Evolutionary conservation across 345 rosid species (phyloP).

Genomic region (Durio zibethinus): DNA sequence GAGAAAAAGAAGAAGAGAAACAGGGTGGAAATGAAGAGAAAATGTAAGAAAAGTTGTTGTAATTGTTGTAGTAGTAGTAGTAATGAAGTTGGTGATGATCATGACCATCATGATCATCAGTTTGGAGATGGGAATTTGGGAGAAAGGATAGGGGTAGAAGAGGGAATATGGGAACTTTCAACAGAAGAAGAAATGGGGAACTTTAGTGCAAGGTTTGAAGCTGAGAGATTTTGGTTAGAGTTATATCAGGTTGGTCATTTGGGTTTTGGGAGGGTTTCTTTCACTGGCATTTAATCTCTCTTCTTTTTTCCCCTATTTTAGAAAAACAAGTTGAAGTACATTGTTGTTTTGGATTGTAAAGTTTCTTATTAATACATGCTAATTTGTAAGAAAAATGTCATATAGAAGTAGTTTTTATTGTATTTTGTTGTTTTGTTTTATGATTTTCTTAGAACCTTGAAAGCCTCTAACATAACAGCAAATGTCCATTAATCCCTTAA

Average conservation of each 20-base stretch:
- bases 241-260: conserved; percentile 71
- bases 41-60: conserved; percentile 14
- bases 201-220: conserved; percentile 47
- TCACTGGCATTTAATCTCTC: conserved; percentile 36
- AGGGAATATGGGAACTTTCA: conserved; percentile 36
- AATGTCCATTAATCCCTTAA: neutral
- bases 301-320: neutral
- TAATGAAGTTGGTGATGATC: neutral
- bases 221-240: conserved; percentile 74
- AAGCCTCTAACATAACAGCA: neutral
- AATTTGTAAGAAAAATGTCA: neutral
- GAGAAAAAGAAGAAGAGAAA: conserved; percentile 37
- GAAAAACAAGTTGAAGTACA: neutral
- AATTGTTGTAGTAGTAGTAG: neutral
- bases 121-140: neutral
- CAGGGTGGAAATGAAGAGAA: conserved; percentile 25
- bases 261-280: conserved; percentile 91
- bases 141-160: neutral
- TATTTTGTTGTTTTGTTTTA: neutral
- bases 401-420: neutral
- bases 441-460: neutral
- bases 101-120: neutral
- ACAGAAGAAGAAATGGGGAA: conserved; percentile 31
- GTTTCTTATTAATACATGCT: neutral
- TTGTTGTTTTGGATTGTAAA: conserved; percentile 13